Conservation (phyloP, 75 land plant genomes). For the Selaginella moellendorffii region DNA sequence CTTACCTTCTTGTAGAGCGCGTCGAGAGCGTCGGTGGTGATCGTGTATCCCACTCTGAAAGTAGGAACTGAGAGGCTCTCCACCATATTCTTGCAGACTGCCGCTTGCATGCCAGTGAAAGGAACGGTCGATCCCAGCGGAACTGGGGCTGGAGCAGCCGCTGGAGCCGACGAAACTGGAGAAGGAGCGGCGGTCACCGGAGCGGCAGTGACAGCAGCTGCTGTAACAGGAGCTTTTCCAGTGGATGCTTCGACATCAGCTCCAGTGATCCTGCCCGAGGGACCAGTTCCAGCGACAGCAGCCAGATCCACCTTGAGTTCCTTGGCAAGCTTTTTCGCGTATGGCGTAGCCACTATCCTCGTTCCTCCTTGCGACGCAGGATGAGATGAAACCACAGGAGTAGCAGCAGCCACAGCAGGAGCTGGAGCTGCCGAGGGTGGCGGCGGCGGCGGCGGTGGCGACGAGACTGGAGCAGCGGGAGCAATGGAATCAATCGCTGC, state of each 20-base stretch:
- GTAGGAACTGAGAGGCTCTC: conserved; percentile 62
- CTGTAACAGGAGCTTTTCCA: background rate
- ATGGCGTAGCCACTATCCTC: conserved; percentile 61
- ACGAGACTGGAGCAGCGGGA: background rate
- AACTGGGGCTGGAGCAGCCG: conserved; percentile 16
- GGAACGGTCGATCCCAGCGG: conserved; percentile 40
- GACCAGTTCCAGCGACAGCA: conserved; percentile 60
- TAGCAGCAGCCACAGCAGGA: conserved; percentile 20
- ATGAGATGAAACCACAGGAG: background rate
- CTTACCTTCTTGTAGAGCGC: conserved; percentile 58
- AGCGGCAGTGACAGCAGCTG: conserved; percentile 1
- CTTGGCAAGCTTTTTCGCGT: conserved; percentile 79
- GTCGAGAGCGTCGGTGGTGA: conserved; percentile 61
- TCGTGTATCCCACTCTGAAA: conserved; percentile 71
- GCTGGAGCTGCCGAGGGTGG: conserved; percentile 20
- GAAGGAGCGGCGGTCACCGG: background rate
- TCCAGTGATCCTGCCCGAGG: conserved; percentile 12
- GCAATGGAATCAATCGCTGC: conserved; percentile 4
- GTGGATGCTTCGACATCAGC: conserved; percentile 9
- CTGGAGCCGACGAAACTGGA: too few relatives aligned
- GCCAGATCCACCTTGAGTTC: conserved; percentile 58
- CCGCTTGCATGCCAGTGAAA: conserved; percentile 63
- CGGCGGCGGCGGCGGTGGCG: conserved; percentile 12
- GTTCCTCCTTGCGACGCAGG: conserved; percentile 22
- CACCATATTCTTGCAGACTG: conserved; percentile 59